Evolutionary conservation across 345 rosid genomes (phyloP).

Genomic region (Boechera divaricarpa): DNA sequence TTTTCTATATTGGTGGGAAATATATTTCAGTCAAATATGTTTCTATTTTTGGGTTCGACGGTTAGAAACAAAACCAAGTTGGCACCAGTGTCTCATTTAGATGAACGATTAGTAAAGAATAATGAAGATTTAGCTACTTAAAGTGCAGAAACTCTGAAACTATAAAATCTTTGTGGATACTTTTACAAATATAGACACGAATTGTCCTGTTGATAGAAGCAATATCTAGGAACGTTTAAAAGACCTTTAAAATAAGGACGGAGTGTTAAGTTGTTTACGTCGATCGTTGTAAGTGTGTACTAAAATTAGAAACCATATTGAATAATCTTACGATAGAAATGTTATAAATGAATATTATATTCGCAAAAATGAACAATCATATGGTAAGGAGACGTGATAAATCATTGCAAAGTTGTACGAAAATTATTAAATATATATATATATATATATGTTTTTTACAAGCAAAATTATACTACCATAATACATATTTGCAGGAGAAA

Average conservation of each 20-base stretch:
- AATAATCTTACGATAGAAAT: neutral
- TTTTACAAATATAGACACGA: constrained; percentile 22
- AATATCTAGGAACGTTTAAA: neutral
- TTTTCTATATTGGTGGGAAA: constrained; percentile 16
- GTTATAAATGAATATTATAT: constrained; percentile 5
- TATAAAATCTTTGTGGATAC: constrained; percentile 11
- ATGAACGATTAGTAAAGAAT: constrained; percentile 26
- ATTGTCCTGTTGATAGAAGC: constrained; percentile 23
- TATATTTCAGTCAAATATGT: constrained; percentile 19
- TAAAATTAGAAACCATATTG: neutral
- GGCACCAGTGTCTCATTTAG: constrained; percentile 13
- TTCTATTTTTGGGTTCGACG: constrained; percentile 27
- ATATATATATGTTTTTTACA: constrained; percentile 31
- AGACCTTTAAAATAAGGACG: constrained; percentile 10
- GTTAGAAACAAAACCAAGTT: constrained; percentile 27
- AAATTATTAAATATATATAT: constrained; percentile 25
- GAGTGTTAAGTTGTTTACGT: constrained; percentile 24
- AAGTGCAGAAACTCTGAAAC: neutral
- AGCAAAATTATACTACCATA: constrained; percentile 46
- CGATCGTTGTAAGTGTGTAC: constrained; percentile 24
- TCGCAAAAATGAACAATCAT: constrained; percentile 40
- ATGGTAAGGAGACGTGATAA: constrained; percentile 44
- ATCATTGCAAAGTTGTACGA: constrained; percentile 15
- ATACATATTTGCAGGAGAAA: constrained; percentile 10
- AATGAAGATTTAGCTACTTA: constrained; percentile 10